Percentiles rank a stretch among this genome's conserved stretches.
Evolutionary conservation across 2,329 filamentous ascomycete genomes (phyloP).

Genomic region (Colletotrichum coccodes): DNA sequence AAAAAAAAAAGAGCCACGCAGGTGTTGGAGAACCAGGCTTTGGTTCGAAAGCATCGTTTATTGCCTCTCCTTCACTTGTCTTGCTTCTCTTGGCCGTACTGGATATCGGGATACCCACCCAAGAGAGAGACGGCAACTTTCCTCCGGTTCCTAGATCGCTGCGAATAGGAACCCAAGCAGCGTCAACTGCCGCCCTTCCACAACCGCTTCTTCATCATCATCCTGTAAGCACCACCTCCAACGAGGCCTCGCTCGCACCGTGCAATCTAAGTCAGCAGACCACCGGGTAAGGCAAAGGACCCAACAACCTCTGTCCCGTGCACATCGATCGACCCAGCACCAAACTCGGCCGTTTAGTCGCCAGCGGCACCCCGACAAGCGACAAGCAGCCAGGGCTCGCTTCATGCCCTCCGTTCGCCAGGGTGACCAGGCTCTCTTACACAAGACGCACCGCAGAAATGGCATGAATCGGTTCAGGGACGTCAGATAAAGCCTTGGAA

Average conservation of each 20-base stretch:
- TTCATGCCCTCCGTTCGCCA: neutral
- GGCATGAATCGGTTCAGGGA: neutral
- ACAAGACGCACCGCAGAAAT: neutral
- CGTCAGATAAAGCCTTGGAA: neutral
- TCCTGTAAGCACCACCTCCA: neutral
- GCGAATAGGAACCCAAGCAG: too few species aligned
- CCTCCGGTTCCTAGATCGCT: too few species aligned
- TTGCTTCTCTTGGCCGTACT: too few species aligned
- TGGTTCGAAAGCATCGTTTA: neutral
- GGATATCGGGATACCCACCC: too few species aligned
- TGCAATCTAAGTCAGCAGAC: neutral
- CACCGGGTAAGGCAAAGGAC: neutral
- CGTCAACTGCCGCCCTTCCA: neutral
- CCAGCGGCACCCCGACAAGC: neutral
- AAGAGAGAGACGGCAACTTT: too few species aligned
- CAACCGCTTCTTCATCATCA: neutral
- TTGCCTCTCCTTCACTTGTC: neutral
- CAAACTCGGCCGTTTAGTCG: too few species aligned
- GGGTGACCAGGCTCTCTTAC: neutral
- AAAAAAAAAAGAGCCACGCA: neutral
- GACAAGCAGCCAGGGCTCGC: neutral
- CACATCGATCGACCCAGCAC: neutral
- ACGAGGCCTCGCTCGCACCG: too few species aligned
- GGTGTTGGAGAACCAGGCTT: neutral
- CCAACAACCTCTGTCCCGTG: neutral